Conservation (phyloP, 225 moss, liverwort and hornwort species). For the Takakia lepidozioides region DNA sequence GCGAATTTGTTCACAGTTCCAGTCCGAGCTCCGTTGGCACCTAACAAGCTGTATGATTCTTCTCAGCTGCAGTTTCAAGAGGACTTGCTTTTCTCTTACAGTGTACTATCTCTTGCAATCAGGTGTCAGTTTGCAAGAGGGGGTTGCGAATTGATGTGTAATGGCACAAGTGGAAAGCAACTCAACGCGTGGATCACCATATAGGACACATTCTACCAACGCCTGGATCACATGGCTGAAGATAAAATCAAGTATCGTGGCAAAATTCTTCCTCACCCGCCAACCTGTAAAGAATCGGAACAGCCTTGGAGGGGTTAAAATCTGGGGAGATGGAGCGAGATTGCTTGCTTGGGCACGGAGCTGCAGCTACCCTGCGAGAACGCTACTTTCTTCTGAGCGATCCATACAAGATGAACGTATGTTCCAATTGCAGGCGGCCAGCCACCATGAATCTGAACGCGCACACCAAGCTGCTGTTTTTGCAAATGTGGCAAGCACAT, state of each 20-base stretch:
- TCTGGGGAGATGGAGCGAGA: constrained; percentile 95
- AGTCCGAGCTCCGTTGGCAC: no score
- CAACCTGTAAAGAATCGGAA: constrained; percentile 76
- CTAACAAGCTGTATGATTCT: no score
- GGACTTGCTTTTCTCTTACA: no score
- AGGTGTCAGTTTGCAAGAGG: constrained; percentile 40
- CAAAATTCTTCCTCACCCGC: constrained; percentile 64
- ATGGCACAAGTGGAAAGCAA: constrained; percentile 57
- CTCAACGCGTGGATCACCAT: constrained; percentile 55
- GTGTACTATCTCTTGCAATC: no score
- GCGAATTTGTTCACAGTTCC: no score
- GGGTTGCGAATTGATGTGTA: constrained; percentile 63
- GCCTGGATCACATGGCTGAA: constrained; percentile 78
- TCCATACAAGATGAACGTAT: constrained; percentile 50
- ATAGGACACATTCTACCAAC: constrained; percentile 81
- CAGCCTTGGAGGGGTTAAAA: constrained; percentile 71
- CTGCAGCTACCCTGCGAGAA: constrained; percentile 66
- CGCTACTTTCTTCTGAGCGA: constrained; percentile 68
- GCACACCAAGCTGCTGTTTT: constrained; percentile 46
- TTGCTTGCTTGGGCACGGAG: constrained; percentile 78
- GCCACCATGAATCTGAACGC: constrained; percentile 31
- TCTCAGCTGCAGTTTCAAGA: no score
- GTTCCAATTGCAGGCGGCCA: constrained; percentile 53
- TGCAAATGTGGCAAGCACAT: constrained; percentile 39
- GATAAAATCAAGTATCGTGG: constrained; percentile 83